A percentile compares a stretch with the other conserved stretches of the same genome.
phyloP scores from a whole-genome alignment of 495 filamentous ascomycete species.

The Durotheca rogersii region DNA sequence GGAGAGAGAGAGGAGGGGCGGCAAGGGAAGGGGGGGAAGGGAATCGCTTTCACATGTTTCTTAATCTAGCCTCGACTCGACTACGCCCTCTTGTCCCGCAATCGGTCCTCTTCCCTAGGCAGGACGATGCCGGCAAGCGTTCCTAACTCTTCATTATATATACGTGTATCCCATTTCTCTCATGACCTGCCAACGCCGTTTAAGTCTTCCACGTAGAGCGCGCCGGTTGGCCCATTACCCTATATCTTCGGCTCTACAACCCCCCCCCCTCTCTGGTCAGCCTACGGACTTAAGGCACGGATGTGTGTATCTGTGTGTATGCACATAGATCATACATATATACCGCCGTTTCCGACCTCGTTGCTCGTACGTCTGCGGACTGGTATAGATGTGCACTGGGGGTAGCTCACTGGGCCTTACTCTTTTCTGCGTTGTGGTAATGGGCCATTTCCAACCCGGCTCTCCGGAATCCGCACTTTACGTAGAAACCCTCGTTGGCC shows the following conservation, averaged over 20 bases:
- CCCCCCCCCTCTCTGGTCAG: constrained; percentile 16
- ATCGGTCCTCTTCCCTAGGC: too few species aligned
- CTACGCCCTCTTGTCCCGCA: too few species aligned
- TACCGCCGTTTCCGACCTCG: not conserved
- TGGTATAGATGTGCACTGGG: not conserved
- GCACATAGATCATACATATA: constrained; percentile 9
- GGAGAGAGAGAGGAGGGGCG: too few species aligned
- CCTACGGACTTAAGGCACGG: constrained; percentile 14
- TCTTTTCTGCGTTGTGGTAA: constrained; percentile 68
- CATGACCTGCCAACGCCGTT: too few species aligned
- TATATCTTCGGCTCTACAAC: constrained; percentile 29
- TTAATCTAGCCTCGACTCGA: too few species aligned
- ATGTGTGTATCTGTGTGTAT: not conserved
- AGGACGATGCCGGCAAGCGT: constrained; percentile 6
- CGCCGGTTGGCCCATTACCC: constrained; percentile 8
- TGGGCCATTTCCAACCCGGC: constrained; percentile 97
- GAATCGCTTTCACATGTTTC: constrained; percentile 26
- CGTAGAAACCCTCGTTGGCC: constrained; percentile 94
- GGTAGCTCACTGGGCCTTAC: constrained; percentile 39
- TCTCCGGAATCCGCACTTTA: constrained; percentile 94
- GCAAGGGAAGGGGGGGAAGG: too few species aligned
- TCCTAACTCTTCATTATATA: constrained; percentile 23
- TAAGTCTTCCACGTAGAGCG: too few species aligned
- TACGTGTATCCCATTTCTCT: constrained; percentile 17
- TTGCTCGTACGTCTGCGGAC: not conserved